Conservation (phyloP, 108 stramenopile genomes). For the Fragilariopsis cylindrus region DNA sequence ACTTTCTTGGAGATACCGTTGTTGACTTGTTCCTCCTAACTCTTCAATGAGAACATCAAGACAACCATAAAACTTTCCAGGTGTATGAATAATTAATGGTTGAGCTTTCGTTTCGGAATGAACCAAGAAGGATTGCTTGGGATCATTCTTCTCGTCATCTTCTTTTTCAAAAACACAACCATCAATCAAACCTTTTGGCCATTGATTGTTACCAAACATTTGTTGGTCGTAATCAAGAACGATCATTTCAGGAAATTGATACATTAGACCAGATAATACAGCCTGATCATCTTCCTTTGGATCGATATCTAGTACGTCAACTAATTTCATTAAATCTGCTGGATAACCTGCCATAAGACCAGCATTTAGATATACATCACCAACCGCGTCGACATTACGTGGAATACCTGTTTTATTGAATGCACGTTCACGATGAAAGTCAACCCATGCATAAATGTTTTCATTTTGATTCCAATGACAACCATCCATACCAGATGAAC, state of each 20-base stretch:
- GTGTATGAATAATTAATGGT: slow-evolving; percentile 26
- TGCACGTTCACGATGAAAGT: neutral
- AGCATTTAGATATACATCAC: slow-evolving; percentile 14
- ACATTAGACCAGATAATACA: slow-evolving; percentile 18
- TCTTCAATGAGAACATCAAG: slow-evolving; percentile 24
- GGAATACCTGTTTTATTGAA: slow-evolving; percentile 15
- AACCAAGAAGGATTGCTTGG: neutral
- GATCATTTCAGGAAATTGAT: slow-evolving; percentile 13
- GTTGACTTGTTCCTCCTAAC: slow-evolving; percentile 23
- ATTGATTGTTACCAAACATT: slow-evolving; percentile 29
- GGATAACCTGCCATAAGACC: slow-evolving; percentile 22
- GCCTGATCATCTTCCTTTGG: slow-evolving; percentile 28
- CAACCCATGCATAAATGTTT: slow-evolving; percentile 7
- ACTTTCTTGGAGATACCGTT: slow-evolving; percentile 11
- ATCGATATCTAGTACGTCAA: slow-evolving; percentile 11
- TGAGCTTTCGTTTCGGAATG: neutral
- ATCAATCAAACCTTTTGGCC: slow-evolving; percentile 19
- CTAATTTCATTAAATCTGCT: slow-evolving; percentile 14
- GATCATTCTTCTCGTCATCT: neutral
- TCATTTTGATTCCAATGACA: slow-evolving; percentile 11
- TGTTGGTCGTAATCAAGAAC: slow-evolving; percentile 21
- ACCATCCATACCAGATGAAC: slow-evolving; percentile 3
- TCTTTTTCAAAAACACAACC: slow-evolving; percentile 22
- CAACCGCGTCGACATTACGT: neutral
- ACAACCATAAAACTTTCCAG: slow-evolving; percentile 33